Evolutionary conservation across 176 grass and related monocot genomes (phyloP).

Genomic region (Musa acuminata): DNA sequence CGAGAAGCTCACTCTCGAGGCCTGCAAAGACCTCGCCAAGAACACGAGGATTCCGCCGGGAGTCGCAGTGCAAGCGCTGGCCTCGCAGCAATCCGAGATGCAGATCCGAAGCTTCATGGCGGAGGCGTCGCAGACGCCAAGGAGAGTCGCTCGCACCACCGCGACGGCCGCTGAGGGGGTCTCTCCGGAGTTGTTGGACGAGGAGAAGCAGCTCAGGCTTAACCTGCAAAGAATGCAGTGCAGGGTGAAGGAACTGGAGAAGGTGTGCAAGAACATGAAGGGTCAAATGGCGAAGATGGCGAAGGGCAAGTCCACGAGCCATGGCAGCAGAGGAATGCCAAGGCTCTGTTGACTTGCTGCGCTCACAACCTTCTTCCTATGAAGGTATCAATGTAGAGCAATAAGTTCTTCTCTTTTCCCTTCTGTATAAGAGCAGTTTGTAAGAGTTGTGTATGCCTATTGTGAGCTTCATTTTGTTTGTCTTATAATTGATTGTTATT

Average conservation of each 20-base stretch:
- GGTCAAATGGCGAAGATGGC: conserved; percentile 55
- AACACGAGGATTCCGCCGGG: conserved; percentile 63
- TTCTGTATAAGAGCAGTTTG: no score
- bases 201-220: conserved; percentile 51
- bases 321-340: conserved; percentile 35
- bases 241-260: conserved; percentile 76
- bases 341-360: conserved; percentile 5
- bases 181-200: conserved; percentile 17
- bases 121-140: conserved; percentile 27
- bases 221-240: conserved; percentile 65
- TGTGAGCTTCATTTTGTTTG: no score
- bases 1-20: conserved; percentile 75
- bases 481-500: no score
- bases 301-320: conserved; percentile 29
- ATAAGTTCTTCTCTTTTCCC: no score
- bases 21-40: conserved; percentile 85
- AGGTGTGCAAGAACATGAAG: conserved; percentile 64
- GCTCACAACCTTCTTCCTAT: no score
- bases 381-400: no score
- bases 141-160: background rate
- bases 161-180: background rate
- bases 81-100: conserved; percentile 50
- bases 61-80: conserved; percentile 63
- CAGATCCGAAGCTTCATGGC: conserved; percentile 24
- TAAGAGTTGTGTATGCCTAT: no score